These are phyloP conservation scores for Starmerella apicola DNA, from an alignment of 805 yeast species.

Conservation along the genomic window DNA sequence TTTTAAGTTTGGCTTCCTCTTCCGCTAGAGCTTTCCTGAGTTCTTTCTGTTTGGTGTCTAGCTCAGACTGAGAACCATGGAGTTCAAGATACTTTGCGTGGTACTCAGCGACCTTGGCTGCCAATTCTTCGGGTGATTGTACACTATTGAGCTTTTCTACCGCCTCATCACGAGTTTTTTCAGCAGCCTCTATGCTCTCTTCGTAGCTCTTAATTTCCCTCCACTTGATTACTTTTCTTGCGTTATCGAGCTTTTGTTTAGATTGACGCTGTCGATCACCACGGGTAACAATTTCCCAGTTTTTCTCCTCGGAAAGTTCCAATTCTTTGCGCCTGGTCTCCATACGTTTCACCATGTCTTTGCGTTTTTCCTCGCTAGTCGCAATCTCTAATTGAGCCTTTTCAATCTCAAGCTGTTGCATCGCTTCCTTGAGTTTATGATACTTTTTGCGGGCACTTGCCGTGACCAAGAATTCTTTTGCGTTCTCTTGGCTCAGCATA, in stretches of 20 bases:
- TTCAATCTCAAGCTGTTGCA: conserved; percentile 27
- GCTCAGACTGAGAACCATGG: no score
- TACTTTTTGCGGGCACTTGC: conserved; percentile 64
- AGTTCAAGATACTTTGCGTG: no score
- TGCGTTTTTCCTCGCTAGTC: conserved; percentile 22
- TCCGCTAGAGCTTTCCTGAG: background rate
- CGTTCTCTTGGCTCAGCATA: conserved; percentile 84
- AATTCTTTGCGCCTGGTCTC: background rate
- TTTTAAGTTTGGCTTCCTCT: background rate
- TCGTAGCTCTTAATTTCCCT: no score
- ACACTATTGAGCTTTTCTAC: no score
- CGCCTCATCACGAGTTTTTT: background rate
- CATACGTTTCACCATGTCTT: background rate
- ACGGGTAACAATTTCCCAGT: background rate
- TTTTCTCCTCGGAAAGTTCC: background rate
- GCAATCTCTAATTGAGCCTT: conserved; percentile 30
- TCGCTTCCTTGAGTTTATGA: conserved; percentile 53
- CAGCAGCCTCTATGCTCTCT: background rate
- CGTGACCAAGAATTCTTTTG: conserved; percentile 74
- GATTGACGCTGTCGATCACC: no score
- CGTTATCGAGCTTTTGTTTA: background rate
- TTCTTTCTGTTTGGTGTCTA: no score
- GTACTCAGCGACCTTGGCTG: no score
- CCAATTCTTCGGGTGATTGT: no score
- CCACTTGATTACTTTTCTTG: background rate